Conservation (phyloP, 306 rosid genomes). For the Geum urbanum region DNA sequence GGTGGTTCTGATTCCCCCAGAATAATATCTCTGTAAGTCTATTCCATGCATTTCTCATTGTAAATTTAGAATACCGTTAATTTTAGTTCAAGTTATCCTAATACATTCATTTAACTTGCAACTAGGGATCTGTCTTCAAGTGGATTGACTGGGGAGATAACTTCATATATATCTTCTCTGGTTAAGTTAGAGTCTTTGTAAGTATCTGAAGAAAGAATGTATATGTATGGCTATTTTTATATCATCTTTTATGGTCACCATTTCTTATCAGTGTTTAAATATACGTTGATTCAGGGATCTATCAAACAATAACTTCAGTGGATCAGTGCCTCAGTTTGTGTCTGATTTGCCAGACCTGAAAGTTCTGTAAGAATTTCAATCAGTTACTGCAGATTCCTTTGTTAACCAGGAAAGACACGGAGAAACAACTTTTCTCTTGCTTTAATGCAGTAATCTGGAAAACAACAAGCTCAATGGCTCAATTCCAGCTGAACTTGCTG, state of each 20-base stretch:
- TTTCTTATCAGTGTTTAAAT: not conserved
- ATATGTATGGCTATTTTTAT: too few relatives aligned
- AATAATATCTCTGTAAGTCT: conserved; percentile 41
- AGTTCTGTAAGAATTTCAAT: conserved; percentile 38
- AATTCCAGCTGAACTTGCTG: conserved; percentile 31
- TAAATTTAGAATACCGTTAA: too few relatives aligned
- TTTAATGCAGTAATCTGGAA: conserved; percentile 31
- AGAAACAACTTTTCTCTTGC: not conserved
- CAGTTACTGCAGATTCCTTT: not conserved
- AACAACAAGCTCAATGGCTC: conserved; percentile 40
- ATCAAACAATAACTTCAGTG: conserved; percentile 46
- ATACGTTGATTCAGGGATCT: conserved; percentile 40
- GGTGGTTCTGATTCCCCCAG: conserved; percentile 23
- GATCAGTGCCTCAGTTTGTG: conserved; percentile 36
- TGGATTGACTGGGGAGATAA: conserved; percentile 35
- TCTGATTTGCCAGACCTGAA: conserved; percentile 32
- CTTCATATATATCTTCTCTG: conserved; percentile 28
- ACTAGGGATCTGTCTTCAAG: conserved; percentile 40
- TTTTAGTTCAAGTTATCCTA: not conserved
- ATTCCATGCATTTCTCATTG: not conserved
- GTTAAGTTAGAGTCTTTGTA: conserved; percentile 31
- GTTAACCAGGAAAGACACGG: too few relatives aligned
- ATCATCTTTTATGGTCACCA: not conserved
- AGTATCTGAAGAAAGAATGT: conserved; percentile 18
- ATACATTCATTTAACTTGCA: conserved; percentile 3